Evolutionary conservation across 202 grass and related monocot genomes (phyloP).

Genomic region (Tripidium arundinaceum): DNA sequence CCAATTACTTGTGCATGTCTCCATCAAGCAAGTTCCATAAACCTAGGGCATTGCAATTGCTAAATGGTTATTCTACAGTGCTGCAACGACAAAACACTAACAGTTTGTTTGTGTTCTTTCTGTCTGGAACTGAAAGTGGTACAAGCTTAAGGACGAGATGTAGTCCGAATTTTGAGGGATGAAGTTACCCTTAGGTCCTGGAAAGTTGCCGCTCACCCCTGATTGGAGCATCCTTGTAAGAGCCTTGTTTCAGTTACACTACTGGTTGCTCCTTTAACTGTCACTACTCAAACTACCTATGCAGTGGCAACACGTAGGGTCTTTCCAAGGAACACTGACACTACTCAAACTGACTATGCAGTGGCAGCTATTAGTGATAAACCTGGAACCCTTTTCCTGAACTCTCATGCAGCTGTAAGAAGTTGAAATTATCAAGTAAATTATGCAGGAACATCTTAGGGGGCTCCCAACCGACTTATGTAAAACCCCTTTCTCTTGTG

Average conservation of each 20-base stretch:
- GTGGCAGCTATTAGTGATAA: not conserved
- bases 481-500: not conserved
- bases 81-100: not conserved
- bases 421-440: too few relatives aligned
- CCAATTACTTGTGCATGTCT: not conserved
- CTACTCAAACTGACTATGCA: not conserved
- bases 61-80: not conserved
- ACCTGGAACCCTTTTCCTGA: too few relatives aligned
- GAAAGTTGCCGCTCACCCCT: not conserved
- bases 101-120: not conserved
- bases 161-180: not conserved
- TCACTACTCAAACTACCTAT: too few relatives aligned
- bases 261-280: too few relatives aligned
- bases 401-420: not conserved
- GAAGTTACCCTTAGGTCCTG: not conserved
- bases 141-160: not conserved
- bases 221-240: not conserved
- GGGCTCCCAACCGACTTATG: not conserved
- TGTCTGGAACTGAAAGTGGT: not conserved
- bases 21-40: not conserved
- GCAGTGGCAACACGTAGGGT: not conserved
- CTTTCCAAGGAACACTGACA: not conserved
- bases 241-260: not conserved
- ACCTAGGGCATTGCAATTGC: not conserved
- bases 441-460: not conserved